phyloP scores from a whole-genome alignment of 1,284 basidiomycete species.

The Phellinidium pouzarii region DNA sequence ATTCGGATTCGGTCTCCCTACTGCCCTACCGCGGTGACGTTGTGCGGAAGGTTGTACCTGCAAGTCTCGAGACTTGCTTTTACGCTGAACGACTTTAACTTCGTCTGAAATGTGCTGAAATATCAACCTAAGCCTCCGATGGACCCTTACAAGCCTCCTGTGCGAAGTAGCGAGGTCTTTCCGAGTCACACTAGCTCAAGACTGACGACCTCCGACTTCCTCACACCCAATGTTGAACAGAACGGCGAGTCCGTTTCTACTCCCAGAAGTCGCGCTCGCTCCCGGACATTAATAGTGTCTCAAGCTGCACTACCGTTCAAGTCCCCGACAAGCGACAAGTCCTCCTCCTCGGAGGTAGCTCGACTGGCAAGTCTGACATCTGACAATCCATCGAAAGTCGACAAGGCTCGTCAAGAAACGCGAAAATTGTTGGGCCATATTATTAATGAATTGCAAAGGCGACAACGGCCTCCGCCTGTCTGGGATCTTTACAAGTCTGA shows the following conservation, averaged over 20 bases:
- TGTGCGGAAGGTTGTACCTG: no score
- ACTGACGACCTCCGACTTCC: constrained; percentile 3
- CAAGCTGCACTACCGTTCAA: constrained; percentile 13
- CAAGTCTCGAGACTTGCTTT: no score
- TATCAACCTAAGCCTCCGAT: no score
- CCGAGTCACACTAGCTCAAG: constrained; percentile 1
- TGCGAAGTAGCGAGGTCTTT: neutral
- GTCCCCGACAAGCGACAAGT: constrained; percentile 5
- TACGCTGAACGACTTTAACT: no score
- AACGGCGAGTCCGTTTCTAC: neutral
- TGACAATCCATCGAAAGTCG: constrained; percentile 21
- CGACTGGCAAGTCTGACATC: neutral
- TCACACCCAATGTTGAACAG: neutral
- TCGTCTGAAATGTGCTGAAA: no score
- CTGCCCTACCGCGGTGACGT: no score
- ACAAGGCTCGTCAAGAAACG: constrained; percentile 45
- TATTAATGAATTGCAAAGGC: constrained; percentile 46
- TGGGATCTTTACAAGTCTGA: constrained; percentile 33
- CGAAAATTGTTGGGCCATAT: constrained; percentile 55
- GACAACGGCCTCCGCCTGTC: constrained; percentile 45
- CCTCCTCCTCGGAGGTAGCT: neutral
- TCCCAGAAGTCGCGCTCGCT: constrained; percentile 6
- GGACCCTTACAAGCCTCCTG: no score
- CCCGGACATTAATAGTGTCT: constrained; percentile 14
- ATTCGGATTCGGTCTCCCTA: no score